These are phyloP conservation scores for Coemansia sp. DNA, from an alignment of 371 early-diverging fungal genomes.

Conservation along the genomic window DNA sequence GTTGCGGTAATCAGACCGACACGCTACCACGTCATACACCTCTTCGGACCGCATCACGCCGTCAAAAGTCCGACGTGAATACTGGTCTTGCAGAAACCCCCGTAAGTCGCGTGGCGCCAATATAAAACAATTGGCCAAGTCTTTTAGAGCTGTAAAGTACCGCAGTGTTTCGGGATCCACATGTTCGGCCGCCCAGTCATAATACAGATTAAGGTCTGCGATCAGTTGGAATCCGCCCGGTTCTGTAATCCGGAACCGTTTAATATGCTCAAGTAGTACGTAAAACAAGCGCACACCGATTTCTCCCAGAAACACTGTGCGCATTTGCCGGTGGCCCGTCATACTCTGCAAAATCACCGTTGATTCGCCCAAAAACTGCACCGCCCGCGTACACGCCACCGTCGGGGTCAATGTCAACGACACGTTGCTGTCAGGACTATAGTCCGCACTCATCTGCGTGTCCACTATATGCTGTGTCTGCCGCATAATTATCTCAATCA, in stretches of 20 bases:
- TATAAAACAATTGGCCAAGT: conserved; percentile 88
- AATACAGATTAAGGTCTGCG: conserved; percentile 86
- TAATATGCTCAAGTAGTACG: conserved; percentile 75
- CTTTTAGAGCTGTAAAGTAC: conserved; percentile 85
- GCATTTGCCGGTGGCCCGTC: conserved; percentile 75
- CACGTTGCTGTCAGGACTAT: conserved; percentile 60
- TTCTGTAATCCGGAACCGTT: conserved; percentile 72
- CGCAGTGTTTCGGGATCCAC: conserved; percentile 72
- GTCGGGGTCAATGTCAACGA: conserved; percentile 66
- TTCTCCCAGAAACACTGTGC: conserved; percentile 87
- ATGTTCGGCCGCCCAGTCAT: conserved; percentile 61
- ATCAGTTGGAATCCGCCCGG: conserved; percentile 64
- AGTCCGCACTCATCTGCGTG: conserved; percentile 65
- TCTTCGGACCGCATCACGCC: conserved; percentile 86
- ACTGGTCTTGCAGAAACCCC: conserved; percentile 79
- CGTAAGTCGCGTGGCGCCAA: conserved; percentile 81
- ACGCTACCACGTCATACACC: conserved; percentile 85
- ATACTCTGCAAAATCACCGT: conserved; percentile 70
- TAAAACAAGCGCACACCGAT: conserved; percentile 83
- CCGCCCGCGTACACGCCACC: conserved; percentile 65
- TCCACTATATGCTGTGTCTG: conserved; percentile 74
- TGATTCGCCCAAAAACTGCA: conserved; percentile 74
- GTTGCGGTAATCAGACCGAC: conserved; percentile 82
- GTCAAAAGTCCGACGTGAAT: conserved; percentile 67
- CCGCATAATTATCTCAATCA: conserved; percentile 73